A percentile compares a stretch with the other conserved stretches of the same genome.
Evolutionary conservation across 176 grass and related monocot species (phyloP).

Genomic region (Bolboschoenus planiculmis): DNA sequence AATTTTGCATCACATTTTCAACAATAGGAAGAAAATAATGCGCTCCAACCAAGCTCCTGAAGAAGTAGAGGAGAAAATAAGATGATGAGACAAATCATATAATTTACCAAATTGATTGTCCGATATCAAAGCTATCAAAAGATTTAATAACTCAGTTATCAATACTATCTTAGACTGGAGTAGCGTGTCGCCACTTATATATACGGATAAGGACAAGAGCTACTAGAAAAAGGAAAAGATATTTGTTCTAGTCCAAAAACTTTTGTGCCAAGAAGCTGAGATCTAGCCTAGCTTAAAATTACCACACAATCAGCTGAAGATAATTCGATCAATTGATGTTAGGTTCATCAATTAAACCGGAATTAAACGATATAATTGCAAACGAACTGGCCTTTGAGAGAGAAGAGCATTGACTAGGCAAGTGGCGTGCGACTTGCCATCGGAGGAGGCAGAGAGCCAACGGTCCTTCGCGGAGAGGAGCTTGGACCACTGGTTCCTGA

Average conservation of each 20-base stretch:
- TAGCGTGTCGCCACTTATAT: too few species aligned
- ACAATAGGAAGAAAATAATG: too few species aligned
- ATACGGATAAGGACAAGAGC: too few species aligned
- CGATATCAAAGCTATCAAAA: too few species aligned
- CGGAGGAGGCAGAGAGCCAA: conserved; percentile 35
- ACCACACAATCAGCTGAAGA: background rate
- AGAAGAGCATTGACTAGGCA: conserved; percentile 48
- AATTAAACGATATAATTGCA: background rate
- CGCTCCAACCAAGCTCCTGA: too few species aligned
- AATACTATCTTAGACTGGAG: too few species aligned
- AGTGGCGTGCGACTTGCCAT: conserved; percentile 40
- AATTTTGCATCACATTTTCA: too few species aligned
- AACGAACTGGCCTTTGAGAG: conserved; percentile 30
- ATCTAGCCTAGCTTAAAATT: background rate
- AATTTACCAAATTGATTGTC: too few species aligned
- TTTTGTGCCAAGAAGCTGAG: background rate
- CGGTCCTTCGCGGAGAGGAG: conserved; percentile 35
- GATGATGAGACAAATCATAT: too few species aligned
- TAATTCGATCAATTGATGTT: background rate
- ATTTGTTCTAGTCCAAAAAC: background rate
- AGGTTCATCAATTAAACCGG: background rate
- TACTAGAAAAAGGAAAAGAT: too few species aligned
- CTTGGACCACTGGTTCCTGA: conserved; percentile 73
- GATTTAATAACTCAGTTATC: too few species aligned
- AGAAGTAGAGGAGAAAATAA: too few species aligned